These are phyloP conservation scores for Chamaenerion angustifolium DNA, from an alignment of 345 rosid genomes.

Conservation along the genomic window DNA sequence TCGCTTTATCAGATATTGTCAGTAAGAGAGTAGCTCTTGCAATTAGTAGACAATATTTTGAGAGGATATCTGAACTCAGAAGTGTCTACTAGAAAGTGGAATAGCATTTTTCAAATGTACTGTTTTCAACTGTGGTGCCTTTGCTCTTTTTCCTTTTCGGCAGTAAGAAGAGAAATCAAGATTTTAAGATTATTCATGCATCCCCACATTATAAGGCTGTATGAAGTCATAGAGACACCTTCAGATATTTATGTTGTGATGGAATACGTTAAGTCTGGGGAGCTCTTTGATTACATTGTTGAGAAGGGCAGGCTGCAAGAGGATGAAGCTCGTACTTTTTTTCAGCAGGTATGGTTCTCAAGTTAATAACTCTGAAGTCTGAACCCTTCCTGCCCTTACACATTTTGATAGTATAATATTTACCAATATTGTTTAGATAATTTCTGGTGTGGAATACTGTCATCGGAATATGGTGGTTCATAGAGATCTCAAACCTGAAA, in stretches of 20 bases:
- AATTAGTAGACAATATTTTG: too few species aligned
- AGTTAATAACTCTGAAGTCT: not conserved
- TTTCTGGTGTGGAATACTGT: slow-evolving; percentile 95
- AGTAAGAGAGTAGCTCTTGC: not conserved
- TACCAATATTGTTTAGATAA: slow-evolving; percentile 42
- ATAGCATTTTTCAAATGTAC: too few species aligned
- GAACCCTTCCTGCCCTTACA: slow-evolving; percentile 3
- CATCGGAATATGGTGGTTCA: slow-evolving; percentile 98
- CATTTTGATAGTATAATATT: slow-evolving; percentile 5
- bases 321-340: slow-evolving; percentile 88
- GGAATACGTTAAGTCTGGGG: slow-evolving; percentile 98
- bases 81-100: not conserved
- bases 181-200: slow-evolving; percentile 94
- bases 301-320: slow-evolving; percentile 98
- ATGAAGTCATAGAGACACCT: slow-evolving; percentile 89
- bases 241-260: slow-evolving; percentile 83
- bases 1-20: not conserved
- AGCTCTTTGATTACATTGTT: slow-evolving; percentile 90
- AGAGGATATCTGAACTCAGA: too few species aligned
- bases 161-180: slow-evolving; percentile 97
- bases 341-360: slow-evolving; percentile 65
- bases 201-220: slow-evolving; percentile 92
- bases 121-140: not conserved
- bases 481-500: slow-evolving; percentile 95
- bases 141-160: not conserved